Conservation (phyloP, 2,329 filamentous ascomycete species). For the Orbilia quercus region DNA sequence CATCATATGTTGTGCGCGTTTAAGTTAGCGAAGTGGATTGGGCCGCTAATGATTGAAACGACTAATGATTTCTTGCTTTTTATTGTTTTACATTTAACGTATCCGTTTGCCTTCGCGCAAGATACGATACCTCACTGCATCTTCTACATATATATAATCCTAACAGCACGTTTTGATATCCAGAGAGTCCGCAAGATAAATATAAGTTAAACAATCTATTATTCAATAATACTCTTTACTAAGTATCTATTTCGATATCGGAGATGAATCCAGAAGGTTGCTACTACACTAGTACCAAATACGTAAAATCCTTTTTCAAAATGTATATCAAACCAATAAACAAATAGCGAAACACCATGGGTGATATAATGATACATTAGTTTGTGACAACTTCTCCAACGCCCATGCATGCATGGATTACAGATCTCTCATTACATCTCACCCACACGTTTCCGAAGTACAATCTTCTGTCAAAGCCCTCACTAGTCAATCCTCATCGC, state of each 20-base stretch:
- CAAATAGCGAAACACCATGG: conserved; percentile 18
- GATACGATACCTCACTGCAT: background rate
- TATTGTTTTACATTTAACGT: too few species aligned
- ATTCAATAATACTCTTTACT: background rate
- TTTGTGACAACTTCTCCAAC: conserved; percentile 36
- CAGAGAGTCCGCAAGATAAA: background rate
- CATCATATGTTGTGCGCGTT: too few species aligned
- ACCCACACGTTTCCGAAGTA: conserved; percentile 35
- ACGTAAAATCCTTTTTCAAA: background rate
- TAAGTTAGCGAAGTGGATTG: too few species aligned
- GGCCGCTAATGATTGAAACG: background rate
- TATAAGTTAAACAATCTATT: background rate
- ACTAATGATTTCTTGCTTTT: background rate
- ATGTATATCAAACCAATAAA: conserved; percentile 4
- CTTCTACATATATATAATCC: background rate
- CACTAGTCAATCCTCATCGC: conserved; percentile 51
- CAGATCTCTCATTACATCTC: conserved; percentile 1
- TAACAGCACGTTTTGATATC: background rate
- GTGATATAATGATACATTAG: conserved; percentile 34
- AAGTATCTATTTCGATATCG: background rate
- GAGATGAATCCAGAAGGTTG: too few species aligned
- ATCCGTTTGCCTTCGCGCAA: too few species aligned
- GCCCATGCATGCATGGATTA: conserved; percentile 39
- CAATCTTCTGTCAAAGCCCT: conserved; percentile 47
- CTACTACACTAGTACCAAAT: background rate